A percentile compares a stretch with the other conserved stretches of the same genome.
Evolutionary conservation across 805 yeast genomes (phyloP).

Genomic region (Starmerella etchellsii): DNA sequence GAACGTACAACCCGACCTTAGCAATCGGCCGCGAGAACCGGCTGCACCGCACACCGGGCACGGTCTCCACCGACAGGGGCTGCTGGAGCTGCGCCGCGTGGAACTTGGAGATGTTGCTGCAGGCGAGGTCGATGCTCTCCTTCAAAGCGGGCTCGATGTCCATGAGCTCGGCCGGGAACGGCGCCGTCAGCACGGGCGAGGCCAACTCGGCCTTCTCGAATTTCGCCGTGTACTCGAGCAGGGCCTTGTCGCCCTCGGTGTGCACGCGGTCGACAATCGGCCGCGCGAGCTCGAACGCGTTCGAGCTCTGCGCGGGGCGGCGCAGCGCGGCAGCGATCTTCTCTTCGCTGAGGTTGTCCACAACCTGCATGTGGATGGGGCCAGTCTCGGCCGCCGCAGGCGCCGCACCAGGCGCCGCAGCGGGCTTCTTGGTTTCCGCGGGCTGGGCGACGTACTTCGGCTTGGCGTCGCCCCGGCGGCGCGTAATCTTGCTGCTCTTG

Average conservation of each 20-base stretch:
- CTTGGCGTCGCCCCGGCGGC: conserved; percentile 95
- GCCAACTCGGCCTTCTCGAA: conserved; percentile 71
- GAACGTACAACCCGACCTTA: conserved; percentile 88
- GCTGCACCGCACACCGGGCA: conserved; percentile 87
- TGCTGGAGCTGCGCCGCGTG: conserved; percentile 80
- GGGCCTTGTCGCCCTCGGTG: conserved; percentile 68
- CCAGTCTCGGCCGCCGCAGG: conserved; percentile 1
- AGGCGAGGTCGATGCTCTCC: conserved; percentile 77
- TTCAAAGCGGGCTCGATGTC: conserved; percentile 59
- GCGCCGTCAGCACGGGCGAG: conserved; percentile 71
- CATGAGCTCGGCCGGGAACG: conserved; percentile 71
- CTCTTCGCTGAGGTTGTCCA: conserved; percentile 27
- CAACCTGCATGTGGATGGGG: conserved; percentile 22
- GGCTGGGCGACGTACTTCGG: conserved; percentile 39
- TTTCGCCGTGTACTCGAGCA: conserved; percentile 78
- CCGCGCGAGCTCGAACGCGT: conserved; percentile 80
- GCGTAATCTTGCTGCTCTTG: conserved; percentile 73
- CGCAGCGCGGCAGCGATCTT: conserved; percentile 52
- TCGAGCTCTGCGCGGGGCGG: conserved; percentile 93
- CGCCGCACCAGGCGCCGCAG: neutral
- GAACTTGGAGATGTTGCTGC: conserved; percentile 77
- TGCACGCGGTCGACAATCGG: conserved; percentile 79
- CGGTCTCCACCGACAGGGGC: conserved; percentile 70
- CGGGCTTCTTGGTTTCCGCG: conserved; percentile 1
- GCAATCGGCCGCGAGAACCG: conserved; percentile 93